Percentiles rank a stretch among this genome's conserved stretches.
Evolutionary conservation across 805 yeast genomes (phyloP).

Genomic region (Ogataea salicorniae): DNA sequence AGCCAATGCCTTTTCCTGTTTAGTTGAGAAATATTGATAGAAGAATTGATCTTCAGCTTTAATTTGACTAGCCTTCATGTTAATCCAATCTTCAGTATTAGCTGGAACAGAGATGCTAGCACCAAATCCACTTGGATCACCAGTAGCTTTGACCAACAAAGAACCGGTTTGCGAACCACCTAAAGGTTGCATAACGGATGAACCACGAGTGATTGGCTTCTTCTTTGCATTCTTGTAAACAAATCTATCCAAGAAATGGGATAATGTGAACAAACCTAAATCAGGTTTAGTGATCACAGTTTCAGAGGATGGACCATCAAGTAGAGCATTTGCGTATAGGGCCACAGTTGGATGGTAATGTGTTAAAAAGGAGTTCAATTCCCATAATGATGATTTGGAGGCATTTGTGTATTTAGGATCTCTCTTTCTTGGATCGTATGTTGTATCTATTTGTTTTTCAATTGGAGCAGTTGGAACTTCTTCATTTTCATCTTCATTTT

Average conservation of each 20-base stretch:
- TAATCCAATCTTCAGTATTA: constrained; percentile 81
- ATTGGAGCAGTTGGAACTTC: constrained; percentile 18
- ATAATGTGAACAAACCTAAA: constrained; percentile 77
- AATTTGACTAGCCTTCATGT: constrained; percentile 54
- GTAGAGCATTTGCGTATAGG: constrained; percentile 64
- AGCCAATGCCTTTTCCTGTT: constrained; percentile 39
- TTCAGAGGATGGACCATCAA: constrained; percentile 36
- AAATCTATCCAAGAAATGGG: constrained; percentile 91
- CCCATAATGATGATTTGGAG: constrained; percentile 80
- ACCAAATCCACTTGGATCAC: constrained; percentile 29
- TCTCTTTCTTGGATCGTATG: constrained; percentile 83
- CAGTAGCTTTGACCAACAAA: constrained; percentile 61
- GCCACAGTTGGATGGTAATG: constrained; percentile 94
- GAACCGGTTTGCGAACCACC: constrained; percentile 78
- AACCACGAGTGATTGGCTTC: constrained; percentile 68
- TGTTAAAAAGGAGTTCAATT: constrained; percentile 59
- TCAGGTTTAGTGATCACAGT: constrained; percentile 65
- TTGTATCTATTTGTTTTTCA: constrained; percentile 7
- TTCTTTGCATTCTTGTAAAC: constrained; percentile 90
- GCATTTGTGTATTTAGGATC: constrained; percentile 95
- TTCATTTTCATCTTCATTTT: constrained; percentile 27
- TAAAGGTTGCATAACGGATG: constrained; percentile 96
- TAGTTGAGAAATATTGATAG: constrained; percentile 73
- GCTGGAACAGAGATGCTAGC: constrained; percentile 61
- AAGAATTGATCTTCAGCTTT: constrained; percentile 87